Base-by-base conservation (phyloP, 2,329 filamentous ascomycete genomes). In the Cercospora sojina region DNA sequence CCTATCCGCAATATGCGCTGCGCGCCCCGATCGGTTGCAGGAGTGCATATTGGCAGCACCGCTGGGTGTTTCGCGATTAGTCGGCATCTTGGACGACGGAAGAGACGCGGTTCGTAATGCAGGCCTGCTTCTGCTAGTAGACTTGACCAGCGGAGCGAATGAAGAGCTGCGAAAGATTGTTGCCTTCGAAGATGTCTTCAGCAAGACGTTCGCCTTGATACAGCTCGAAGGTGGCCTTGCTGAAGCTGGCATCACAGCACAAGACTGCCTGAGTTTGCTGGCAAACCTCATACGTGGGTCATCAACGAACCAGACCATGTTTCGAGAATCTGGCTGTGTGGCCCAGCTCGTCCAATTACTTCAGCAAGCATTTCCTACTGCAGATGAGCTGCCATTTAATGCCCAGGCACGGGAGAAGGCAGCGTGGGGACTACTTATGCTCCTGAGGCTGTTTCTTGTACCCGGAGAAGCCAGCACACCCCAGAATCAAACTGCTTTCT, bases 101-200 rank as follows among this genome's bases (percentile, higher is more conserved):
- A 87, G 93, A 71, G 95, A 99, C 72, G 92, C 92, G 16, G 85
- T 98, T 57, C 88, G 94, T 69, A 96, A 96, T 79, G 87, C 96
- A 80, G 92, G 89, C 4, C 85, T 99, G 29, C 85, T 90, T n/a
- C 85, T 99, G 13, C 86, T 99, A 58, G 96, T 91, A 32, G 91
- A 93, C 65, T 84, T 99, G 31, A 97, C 95, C 0, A 75, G 73
- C 56, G 91, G 92, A 31, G 89, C 89, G 0, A 97, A 94, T 8
- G 82, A 89, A 49, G 93, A 98, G 74, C 86, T 99, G 61, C 93
- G 98, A 77, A 98, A 98, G 78, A 85, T 98, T 1, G 93, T 98
- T 25, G 95, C 93, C 0, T 98, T 97, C 72, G 93, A 97, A 74
- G 94, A 92, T 83, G 92, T 93, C 0, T 98, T 97, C 74, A 92